Evolutionary conservation across 1,284 basidiomycete genomes (phyloP).

Genomic region (Trichosporon sp.): DNA sequence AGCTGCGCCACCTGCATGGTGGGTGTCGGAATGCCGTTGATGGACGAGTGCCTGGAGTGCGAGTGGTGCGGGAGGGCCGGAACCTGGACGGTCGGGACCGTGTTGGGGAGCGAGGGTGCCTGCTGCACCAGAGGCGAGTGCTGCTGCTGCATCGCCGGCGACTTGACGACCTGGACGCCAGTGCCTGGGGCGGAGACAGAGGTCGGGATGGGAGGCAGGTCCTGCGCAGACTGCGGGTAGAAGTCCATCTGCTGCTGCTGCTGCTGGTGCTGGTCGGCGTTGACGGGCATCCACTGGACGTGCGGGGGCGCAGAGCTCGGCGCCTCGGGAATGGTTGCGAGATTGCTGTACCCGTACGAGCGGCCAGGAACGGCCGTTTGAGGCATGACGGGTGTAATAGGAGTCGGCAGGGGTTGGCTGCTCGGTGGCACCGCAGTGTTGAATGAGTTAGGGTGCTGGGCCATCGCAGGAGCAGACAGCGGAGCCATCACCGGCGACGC

Average conservation of each 20-base stretch:
- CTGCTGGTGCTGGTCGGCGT: background rate
- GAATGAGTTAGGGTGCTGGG: slow-evolving; percentile 17
- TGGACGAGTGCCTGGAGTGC: slow-evolving; percentile 5
- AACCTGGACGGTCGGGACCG: background rate
- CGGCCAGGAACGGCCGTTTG: slow-evolving; percentile 5
- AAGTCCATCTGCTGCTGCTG: slow-evolving; percentile 2
- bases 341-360: slow-evolving; percentile 14
- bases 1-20: slow-evolving; percentile 4
- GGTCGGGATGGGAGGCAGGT: background rate
- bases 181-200: background rate
- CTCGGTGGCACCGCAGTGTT: background rate
- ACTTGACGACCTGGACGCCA: background rate
- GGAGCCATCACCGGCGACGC: slow-evolving; percentile 12
- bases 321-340: slow-evolving; percentile 23
- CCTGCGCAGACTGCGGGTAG: slow-evolving; percentile 5
- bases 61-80: background rate
- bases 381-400: slow-evolving; percentile 1
- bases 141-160: background rate
- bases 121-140: slow-evolving; percentile 4
- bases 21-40: background rate
- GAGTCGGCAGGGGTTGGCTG: background rate
- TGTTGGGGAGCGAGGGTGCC: background rate
- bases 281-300: slow-evolving; percentile 5
- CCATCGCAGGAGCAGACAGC: slow-evolving; percentile 13
- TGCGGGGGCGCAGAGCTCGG: slow-evolving; percentile 15